Percentiles rank a stretch among this genome's conserved stretches.
These are phyloP conservation scores for Verticillium nubilum DNA, from an alignment of 2,329 filamentous ascomycete genomes.

Conservation along the genomic window DNA sequence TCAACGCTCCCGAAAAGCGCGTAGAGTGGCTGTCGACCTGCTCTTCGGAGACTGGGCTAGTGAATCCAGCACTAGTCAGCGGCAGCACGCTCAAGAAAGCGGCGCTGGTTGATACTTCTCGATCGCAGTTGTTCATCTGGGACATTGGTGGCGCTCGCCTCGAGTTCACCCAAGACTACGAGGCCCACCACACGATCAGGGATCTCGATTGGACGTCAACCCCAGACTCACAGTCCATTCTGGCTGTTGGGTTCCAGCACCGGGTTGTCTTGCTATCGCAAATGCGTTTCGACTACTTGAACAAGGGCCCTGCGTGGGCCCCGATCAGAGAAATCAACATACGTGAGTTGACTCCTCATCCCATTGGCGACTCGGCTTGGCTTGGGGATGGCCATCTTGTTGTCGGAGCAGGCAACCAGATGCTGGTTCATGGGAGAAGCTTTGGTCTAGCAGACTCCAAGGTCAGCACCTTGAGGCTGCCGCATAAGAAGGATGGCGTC, in stretches of 20 bases:
- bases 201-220: slow-evolving; percentile 95
- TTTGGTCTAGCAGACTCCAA: slow-evolving; percentile 60
- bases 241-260: slow-evolving; percentile 90
- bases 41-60: slow-evolving; percentile 71
- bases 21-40: slow-evolving; percentile 82
- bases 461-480: slow-evolving; percentile 44
- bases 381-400: slow-evolving; percentile 78
- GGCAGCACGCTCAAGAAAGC: slow-evolving; percentile 84
- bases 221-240: slow-evolving; percentile 79
- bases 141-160: slow-evolving; percentile 76
- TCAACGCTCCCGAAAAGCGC: slow-evolving; percentile 52
- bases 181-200: slow-evolving; percentile 67
- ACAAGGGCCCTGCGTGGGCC: slow-evolving; percentile 85
- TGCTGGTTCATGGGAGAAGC: slow-evolving; percentile 78
- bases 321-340: slow-evolving; percentile 78
- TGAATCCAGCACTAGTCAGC: slow-evolving; percentile 70
- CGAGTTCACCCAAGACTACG: slow-evolving; percentile 74
- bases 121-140: slow-evolving; percentile 82
- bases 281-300: slow-evolving; percentile 86
- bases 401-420: slow-evolving; percentile 83
- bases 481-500: slow-evolving; percentile 41
- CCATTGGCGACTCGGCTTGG: slow-evolving; percentile 93
- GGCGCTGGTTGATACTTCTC: slow-evolving; percentile 69
- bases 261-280: slow-evolving; percentile 78
- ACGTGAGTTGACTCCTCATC: slow-evolving; percentile 76